These are phyloP conservation scores for Acanthamoeba castellanii DNA, from an alignment of 208 protist genomes.

Conservation along the genomic window DNA sequence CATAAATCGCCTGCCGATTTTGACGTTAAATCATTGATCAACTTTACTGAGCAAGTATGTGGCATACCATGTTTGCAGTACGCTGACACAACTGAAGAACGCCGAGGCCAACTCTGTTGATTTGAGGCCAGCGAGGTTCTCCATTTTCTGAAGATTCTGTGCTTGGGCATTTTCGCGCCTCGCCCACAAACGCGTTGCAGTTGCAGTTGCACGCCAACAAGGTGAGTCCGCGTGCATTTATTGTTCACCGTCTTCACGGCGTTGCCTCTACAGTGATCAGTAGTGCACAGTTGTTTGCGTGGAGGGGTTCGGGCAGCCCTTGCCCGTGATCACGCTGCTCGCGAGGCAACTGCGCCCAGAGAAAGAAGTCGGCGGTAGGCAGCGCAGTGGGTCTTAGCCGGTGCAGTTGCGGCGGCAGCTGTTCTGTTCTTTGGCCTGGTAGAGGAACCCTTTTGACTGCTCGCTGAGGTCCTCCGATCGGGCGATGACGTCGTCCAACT, in stretches of 20 bases:
- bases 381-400: background rate
- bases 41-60: background rate
- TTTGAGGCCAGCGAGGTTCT: background rate
- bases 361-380: too few relatives aligned
- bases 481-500: conserved; percentile 74
- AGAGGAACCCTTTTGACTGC: conserved; percentile 52
- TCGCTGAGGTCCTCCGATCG: conserved; percentile 71
- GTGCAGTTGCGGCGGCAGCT: conserved; percentile 37
- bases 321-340: too few relatives aligned
- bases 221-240: too few relatives aligned
- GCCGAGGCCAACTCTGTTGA: background rate
- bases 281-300: too few relatives aligned
- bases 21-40: background rate
- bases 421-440: conserved; percentile 73
- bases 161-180: too few relatives aligned
- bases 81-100: background rate
- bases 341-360: too few relatives aligned
- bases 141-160: too few relatives aligned
- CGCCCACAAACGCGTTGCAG: too few relatives aligned
- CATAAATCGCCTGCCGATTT: background rate
- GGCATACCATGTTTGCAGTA: background rate
- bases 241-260: too few relatives aligned
- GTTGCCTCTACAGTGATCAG: too few relatives aligned
- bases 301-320: too few relatives aligned
- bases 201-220: too few relatives aligned